Conservation (phyloP, 1,284 basidiomycete genomes). For the Xanthoconium separans region DNA sequence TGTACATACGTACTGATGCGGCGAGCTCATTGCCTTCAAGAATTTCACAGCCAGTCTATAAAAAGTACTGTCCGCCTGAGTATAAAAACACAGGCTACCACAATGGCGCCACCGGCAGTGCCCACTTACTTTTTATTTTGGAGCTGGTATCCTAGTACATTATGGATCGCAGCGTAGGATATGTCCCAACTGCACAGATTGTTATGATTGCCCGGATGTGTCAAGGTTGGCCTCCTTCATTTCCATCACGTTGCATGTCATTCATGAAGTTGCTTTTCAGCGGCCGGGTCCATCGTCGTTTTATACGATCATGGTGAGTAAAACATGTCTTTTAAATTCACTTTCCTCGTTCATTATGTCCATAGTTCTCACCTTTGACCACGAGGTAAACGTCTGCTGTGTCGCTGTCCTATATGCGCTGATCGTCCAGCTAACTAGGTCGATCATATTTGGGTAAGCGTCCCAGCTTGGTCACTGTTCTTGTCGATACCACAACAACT, state of each 20-base stretch:
- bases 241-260: not conserved
- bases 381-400: constrained; percentile 7
- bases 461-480: not conserved
- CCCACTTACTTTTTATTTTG: not conserved
- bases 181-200: not conserved
- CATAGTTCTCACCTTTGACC: constrained; percentile 10
- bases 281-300: not conserved
- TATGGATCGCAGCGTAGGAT: not conserved
- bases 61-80: no score
- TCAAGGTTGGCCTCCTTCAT: not conserved
- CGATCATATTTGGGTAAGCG: constrained; percentile 20
- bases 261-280: not conserved
- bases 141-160: not conserved
- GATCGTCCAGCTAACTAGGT: constrained; percentile 6
- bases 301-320: constrained; percentile 6
- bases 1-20: no score
- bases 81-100: no score
- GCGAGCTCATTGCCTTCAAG: no score
- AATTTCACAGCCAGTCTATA: no score
- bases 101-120: no score
- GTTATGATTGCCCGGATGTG: not conserved
- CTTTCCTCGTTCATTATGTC: not conserved
- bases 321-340: not conserved
- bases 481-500: not conserved
- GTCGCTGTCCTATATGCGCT: not conserved